Conservation (phyloP, 2,329 filamentous ascomycete species). For the Lachnellula occidentalis region DNA sequence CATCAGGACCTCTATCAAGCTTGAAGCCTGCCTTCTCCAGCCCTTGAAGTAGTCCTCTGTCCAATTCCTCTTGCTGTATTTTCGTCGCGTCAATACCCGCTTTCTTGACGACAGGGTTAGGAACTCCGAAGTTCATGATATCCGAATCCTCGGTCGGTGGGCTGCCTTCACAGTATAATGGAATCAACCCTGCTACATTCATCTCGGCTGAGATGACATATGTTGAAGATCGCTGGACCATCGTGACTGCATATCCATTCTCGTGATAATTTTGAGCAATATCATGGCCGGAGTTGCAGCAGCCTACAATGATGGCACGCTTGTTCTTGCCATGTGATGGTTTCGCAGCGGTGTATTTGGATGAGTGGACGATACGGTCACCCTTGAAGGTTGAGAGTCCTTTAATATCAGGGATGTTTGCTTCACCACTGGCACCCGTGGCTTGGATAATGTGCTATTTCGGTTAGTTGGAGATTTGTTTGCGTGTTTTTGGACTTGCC, state of each 20-base stretch:
- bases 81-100: constrained; percentile 44
- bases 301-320: constrained; percentile 60
- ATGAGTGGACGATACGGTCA: constrained; percentile 53
- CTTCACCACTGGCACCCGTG: constrained; percentile 49
- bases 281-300: constrained; percentile 64
- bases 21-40: constrained; percentile 52
- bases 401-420: constrained; percentile 42
- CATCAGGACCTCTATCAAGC: constrained; percentile 50
- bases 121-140: constrained; percentile 50
- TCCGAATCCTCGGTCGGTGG: constrained; percentile 61
- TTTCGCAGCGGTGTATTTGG: constrained; percentile 50
- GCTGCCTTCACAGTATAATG: constrained; percentile 31
- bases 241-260: constrained; percentile 61
- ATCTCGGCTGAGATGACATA: constrained; percentile 53
- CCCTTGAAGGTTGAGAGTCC: constrained; percentile 52
- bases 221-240: constrained; percentile 63
- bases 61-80: constrained; percentile 31
- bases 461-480: constrained; percentile 18
- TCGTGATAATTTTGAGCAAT: constrained; percentile 64
- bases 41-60: constrained; percentile 39
- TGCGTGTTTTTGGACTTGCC: not conserved
- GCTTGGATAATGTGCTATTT: constrained; percentile 17
- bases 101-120: constrained; percentile 54
- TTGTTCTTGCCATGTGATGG: constrained; percentile 42
- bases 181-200: constrained; percentile 38